Base-by-base conservation (phyloP, 1,139 yeast genomes). In the Yamadazyma triangularis region DNA sequence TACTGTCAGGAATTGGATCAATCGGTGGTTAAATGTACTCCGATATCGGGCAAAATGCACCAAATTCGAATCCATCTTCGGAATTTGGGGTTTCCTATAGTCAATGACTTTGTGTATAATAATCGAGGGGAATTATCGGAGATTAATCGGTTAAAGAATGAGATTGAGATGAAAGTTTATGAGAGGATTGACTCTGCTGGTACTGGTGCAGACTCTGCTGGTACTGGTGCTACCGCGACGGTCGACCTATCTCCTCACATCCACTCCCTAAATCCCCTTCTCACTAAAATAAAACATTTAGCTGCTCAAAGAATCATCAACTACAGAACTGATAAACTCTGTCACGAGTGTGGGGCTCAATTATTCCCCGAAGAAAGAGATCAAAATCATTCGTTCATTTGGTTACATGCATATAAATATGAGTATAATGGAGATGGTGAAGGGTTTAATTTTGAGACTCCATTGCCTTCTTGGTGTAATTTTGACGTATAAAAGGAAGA, bases 51-150 rank as follows among this genome's bases (percentile, higher is more conserved):
- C 0, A 67, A 83, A 44, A 81, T 84, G 43, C 94, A 84, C 51
- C 94, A 84, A 50, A 81, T 84, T 14, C 61, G 94, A 32, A 79
- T 83, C 6, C 94, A 84, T 56, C 53, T 84, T 19, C 66, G 84
- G 15, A 68, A 77, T 33, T 32, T 81, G 31, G 86, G 87, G 0
- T 62, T 52, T 41, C 91, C 95, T 0, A 85, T 86, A 8, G 69
- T 64, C 1, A 82, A 84, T 42, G 95, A 85, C 49, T 70, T 70
- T 8, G 52, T 79, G 11, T 83, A 83, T 50, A 66, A 65, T 28
- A 53, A 60, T 7, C n/a, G n/a, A n/a, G 8, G 6, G 20, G 27
- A 32, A 14, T 31, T 24, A 3, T 29, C 30, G 5, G 36, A 35
- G 4, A 38, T 51, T 14, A 53, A 50, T 27, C 23, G 25, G 9